phyloP scores from a whole-genome alignment of 148 eudicot genomes.

The Beta vulgaris region DNA sequence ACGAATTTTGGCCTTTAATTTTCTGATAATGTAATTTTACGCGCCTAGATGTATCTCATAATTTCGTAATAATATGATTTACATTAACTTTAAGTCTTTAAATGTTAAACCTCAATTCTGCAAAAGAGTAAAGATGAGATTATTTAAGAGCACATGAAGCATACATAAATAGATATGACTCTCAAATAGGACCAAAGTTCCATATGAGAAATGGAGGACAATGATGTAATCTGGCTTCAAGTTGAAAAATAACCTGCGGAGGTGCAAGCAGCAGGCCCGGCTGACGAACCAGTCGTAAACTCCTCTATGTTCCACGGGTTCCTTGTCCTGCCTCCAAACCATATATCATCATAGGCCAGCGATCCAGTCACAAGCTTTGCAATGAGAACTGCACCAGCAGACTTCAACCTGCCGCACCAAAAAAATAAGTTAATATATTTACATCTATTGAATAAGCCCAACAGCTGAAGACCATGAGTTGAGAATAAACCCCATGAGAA shows the following conservation, averaged over 20 bases:
- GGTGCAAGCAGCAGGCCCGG: constrained; percentile 90
- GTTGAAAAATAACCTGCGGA: constrained; percentile 60
- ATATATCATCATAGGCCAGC: constrained; percentile 82
- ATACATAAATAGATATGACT: neutral
- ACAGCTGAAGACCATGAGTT: neutral
- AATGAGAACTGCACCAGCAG: constrained; percentile 86
- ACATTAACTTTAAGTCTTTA: neutral
- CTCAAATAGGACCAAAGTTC: neutral
- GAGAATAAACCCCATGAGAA: neutral
- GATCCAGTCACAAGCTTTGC: constrained; percentile 86
- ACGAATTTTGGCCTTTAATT: too few species aligned
- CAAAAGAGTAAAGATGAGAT: neutral
- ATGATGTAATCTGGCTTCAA: too few species aligned
- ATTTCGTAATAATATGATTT: neutral
- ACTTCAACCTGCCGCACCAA: constrained; percentile 52
- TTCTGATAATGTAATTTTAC: too few species aligned
- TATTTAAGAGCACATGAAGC: neutral
- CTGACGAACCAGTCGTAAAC: constrained; percentile 83
- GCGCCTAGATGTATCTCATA: neutral
- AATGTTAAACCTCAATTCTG: neutral
- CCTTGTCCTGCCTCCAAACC: constrained; percentile 95
- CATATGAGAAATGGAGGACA: neutral
- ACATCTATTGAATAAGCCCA: neutral
- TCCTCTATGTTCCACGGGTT: constrained; percentile 98
- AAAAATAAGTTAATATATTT: neutral